phyloP scores from a whole-genome alignment of 345 rosid genomes.

The Eucalyptus dawsonii region DNA sequence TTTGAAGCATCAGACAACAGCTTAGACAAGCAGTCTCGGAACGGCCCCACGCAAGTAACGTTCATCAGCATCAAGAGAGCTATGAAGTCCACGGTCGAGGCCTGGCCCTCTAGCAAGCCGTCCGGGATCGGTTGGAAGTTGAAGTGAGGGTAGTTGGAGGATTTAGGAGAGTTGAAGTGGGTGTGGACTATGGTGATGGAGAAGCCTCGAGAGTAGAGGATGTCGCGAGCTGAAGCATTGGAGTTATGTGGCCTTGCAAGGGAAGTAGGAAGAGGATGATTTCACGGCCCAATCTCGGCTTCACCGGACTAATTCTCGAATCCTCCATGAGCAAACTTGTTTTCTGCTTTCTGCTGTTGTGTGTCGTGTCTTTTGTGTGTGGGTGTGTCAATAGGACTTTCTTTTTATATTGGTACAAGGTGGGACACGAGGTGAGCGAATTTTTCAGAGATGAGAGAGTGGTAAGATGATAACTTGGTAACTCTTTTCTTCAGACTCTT shows the following conservation, averaged over 20 bases:
- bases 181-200: constrained; percentile 41
- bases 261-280: constrained; percentile 40
- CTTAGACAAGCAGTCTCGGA: constrained; percentile 18
- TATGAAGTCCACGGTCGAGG: neutral
- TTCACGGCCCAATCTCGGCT: neutral
- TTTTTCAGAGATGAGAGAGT: neutral
- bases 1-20: constrained; percentile 4
- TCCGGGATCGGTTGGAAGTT: constrained; percentile 17
- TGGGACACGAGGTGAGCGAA: neutral
- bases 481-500: neutral
- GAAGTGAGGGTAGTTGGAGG: constrained; percentile 37
- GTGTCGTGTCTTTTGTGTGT: neutral
- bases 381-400: neutral
- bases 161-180: constrained; percentile 29
- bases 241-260: constrained; percentile 48
- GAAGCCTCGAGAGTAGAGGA: constrained; percentile 40
- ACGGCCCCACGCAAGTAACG: constrained; percentile 10
- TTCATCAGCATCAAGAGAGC: constrained; percentile 7
- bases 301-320: neutral
- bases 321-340: neutral
- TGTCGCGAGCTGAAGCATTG: constrained; percentile 48
- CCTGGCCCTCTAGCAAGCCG: neutral
- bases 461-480: neutral
- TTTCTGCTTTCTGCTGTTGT: neutral
- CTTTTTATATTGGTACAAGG: neutral